A percentile compares a stretch with the other conserved stretches of the same genome.
Evolutionary conservation across 352 stramenopile genomes (phyloP).

Genomic region (Phytopythium helicoides): DNA sequence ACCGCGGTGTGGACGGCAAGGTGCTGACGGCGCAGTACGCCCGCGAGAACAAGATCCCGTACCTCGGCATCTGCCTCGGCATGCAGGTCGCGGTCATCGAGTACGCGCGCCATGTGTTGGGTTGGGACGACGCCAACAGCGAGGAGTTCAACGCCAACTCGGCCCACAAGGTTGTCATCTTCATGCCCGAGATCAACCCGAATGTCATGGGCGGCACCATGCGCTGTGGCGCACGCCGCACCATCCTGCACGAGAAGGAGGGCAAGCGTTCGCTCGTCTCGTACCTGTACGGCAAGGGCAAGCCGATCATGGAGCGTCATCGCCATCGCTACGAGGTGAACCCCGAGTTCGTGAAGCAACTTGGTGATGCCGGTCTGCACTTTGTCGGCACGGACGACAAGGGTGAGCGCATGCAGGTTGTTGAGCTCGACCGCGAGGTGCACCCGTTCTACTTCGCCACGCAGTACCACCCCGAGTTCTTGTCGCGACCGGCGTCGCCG

Average conservation of each 20-base stretch:
- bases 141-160: slow-evolving; percentile 92
- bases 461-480: slow-evolving; percentile 99
- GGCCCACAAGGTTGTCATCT: slow-evolving; percentile 96
- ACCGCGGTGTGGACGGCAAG: slow-evolving; percentile 98
- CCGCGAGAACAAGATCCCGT: slow-evolving; percentile 94
- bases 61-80: slow-evolving; percentile 98
- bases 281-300: slow-evolving; percentile 89
- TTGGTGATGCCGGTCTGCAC: slow-evolving; percentile 92
- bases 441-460: slow-evolving; percentile 99
- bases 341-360: slow-evolving; percentile 90
- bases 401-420: slow-evolving; percentile 98
- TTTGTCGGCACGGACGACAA: slow-evolving; percentile 98
- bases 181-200: slow-evolving; percentile 99
- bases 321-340: slow-evolving; percentile 99
- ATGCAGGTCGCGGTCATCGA: slow-evolving; percentile 96
- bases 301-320: slow-evolving; percentile 95
- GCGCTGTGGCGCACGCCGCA: slow-evolving; percentile 96
- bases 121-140: slow-evolving; percentile 93
- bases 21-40: slow-evolving; percentile 95
- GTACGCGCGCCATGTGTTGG: slow-evolving; percentile 94
- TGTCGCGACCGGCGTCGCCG: slow-evolving; percentile 94
- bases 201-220: slow-evolving; percentile 99
- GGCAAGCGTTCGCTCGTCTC: slow-evolving; percentile 89
- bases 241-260: slow-evolving; percentile 89
- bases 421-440: slow-evolving; percentile 92